Evolutionary conservation across 768 basidiomycete species (phyloP), one percentile per base, ranked within the genome.

Genomic region (Galerina sulciceps): DNA sequence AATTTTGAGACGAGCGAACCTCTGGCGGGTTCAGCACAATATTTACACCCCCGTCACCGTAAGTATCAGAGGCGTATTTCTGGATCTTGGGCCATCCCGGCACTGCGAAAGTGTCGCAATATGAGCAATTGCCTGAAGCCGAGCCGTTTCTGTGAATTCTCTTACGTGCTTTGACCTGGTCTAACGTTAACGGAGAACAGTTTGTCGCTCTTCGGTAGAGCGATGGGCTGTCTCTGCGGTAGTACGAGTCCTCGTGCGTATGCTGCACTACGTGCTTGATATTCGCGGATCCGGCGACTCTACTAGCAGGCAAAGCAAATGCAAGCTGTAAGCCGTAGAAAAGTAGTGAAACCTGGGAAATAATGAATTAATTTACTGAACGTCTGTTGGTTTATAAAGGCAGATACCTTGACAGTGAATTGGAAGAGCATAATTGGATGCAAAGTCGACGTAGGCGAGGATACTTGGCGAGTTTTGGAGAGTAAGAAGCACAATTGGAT

Each of bases 1-100:
- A n/a, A n/a, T n/a, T n/a, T n/a, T n/a, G n/a, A n/a, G n/a, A n/a
- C n/a, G n/a, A n/a, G n/a, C n/a, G n/a, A n/a, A 47, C 54, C 45
- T 47, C 54, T 17, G 43, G 31, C 11, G 54, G 54, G 45, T 55
- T 55, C 10, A 55, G 44, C 26, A 35, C 45, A 55, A 55, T 55
- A 38, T 47, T 55, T 6, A 45, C 43, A 18, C 34, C n/a, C 14
- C 54, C 44, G 14, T 37, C 54, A 13, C 54, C 54, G 15, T 47
- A 55, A 6, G 43, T 46, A 55, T 55, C 35, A 14, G 10, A 46
- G 15, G 54, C 54, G 37, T 55, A 55, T 37, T 47, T 23, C 46
- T 55, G 23, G 6, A 55, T 55, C 23, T 55, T 55, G 3, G 26
- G 34, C 54, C 54, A 55, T 26, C 54, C 54, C 20, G 43, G 54